Base-by-base conservation (phyloP, 2,329 filamentous ascomycete genomes). In the Xylariaceae sp. region DNA sequence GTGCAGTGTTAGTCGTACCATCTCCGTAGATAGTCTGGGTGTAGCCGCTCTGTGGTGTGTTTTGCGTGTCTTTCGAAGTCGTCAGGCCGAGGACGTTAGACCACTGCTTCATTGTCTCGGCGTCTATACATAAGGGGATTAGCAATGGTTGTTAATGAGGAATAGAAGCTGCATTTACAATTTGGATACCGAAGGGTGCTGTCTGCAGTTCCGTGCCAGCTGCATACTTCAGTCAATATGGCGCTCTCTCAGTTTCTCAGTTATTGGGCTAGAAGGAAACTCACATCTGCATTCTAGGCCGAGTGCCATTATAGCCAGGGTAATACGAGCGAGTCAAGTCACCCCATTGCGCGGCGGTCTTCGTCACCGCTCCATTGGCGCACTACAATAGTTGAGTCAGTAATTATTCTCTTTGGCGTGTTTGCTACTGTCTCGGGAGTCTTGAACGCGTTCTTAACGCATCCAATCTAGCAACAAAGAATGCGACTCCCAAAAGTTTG, bases 181-280 rank as follows among this genome's bases (percentile, higher is more conserved):
- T 74, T 73, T 31, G 69, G 63, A 33, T 69, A 70, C 38, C 63
- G 63, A 31, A 76, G 68, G 2, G 64, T 70, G 57, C 52, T 63
- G 55, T 77, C 73, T 10, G 67, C 60, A 12, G 69, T 74, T 33
- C 77, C 77, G 61, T 80, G 77, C 66, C 74, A 80, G 55, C 62
- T 64, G 40, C 18, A 12, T 9, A 42, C 44, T 28, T 39, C 13
- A 19, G 43, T 55, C 14, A 57, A 46, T 31, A 41, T n/a, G 14
- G 7, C 7, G 9, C 36, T 45, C 17, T 31, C 10, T 14, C 6
- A 28, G 42, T n/a, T 16, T 33, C 54, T 14, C 6, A 28, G 42
- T n/a, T 16, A 28, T 53, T 18, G 1, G 17, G 11, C 31, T 10
- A 16, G 45, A 11, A 3, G 13, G 33, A 7, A 60, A 50, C 64